Conservation (phyloP, 345 rosid genomes). For the Raphanus raphanistrum region DNA sequence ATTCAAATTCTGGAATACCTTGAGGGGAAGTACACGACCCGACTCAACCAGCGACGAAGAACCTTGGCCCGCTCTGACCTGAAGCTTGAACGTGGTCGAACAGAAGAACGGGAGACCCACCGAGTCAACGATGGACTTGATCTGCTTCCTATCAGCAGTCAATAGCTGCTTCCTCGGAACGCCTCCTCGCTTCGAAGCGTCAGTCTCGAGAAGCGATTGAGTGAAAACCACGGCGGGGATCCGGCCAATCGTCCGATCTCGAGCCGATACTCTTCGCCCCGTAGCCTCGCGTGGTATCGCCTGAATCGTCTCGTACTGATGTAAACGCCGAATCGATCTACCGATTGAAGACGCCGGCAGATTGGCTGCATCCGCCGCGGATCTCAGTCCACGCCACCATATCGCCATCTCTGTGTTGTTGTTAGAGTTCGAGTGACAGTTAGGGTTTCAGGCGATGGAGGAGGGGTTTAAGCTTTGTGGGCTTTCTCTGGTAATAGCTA, state of each 20-base stretch:
- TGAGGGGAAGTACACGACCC: conserved; percentile 77
- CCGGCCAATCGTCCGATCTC: conserved; percentile 70
- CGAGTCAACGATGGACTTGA: conserved; percentile 60
- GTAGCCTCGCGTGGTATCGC: conserved; percentile 69
- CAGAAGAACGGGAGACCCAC: conserved; percentile 66
- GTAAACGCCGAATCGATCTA: conserved; percentile 31
- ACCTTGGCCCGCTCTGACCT: conserved; percentile 84
- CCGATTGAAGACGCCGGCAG: conserved; percentile 10
- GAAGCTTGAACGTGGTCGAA: conserved; percentile 76
- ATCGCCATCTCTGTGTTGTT: conserved; percentile 39
- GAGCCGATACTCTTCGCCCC: conserved; percentile 57
- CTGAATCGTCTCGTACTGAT: conserved; percentile 64
- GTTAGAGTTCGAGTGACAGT: conserved; percentile 25
- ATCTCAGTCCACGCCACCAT: conserved; percentile 42
- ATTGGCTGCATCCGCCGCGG: conserved; percentile 27
- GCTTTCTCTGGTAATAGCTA: background rate
- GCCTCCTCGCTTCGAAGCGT: conserved; percentile 40
- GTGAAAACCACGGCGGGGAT: conserved; percentile 79
- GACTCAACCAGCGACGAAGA: conserved; percentile 65
- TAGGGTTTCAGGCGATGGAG: conserved; percentile 33
- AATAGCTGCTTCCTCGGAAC: conserved; percentile 63
- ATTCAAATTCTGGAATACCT: conserved; percentile 40
- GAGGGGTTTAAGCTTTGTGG: conserved; percentile 36
- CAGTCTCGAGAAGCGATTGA: conserved; percentile 51
- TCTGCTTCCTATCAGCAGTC: conserved; percentile 74